Base-by-base conservation (phyloP, 208 protist species). In the Leishmania aethiopica region DNA sequence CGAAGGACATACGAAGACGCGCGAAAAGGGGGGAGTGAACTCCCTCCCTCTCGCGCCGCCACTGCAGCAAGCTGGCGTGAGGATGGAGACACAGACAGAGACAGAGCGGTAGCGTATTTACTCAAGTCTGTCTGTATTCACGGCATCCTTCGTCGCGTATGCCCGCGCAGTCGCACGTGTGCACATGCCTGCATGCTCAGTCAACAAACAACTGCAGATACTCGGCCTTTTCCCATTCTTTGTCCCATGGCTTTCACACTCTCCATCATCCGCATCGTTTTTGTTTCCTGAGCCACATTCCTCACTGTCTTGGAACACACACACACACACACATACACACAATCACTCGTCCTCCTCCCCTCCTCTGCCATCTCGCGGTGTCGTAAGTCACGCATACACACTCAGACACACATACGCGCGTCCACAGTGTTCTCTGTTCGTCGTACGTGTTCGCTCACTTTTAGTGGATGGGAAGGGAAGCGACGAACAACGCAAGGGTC, bases 341-440 rank as follows among this genome's bases (percentile, higher is more conserved):
- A n/a, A 60, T 67, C 32, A 32, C 6, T 13, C 0, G 2, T 15
- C 22, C 15, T 32, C 32, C 42, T 40, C 69, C 42, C 22, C 72
- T 76, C 42, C 37, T 51, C 69, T 49, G 42, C 42, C 69, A 22
- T 15, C 37, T 13, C 2, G 3, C 40, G 66, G 37, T 37, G n/a
- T 37, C 17, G 3, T 57, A 15, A 2, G 28, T 53, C 40, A 35
- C 19, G 0, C 17, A 72, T 13, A 72, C 11, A 74, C 40, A 49
- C 25, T 42, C 40, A 42, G 40, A 42, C 19, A 49, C 25, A 72
- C 40, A 72, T 47, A 72, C 40, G 49, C 40, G 42, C 25, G 42
- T 74, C 8, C 25, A 35, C 13, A n/a, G 79, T 80, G 53, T 69
- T 81, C 75, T 78, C 62, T 60, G 71, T 79, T 57, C 53, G 66